Evolutionary conservation across 176 grass and related monocot genomes (phyloP), one percentile per base, ranked within the genome.

Genomic region (Tillandsia leiboldiana): DNA sequence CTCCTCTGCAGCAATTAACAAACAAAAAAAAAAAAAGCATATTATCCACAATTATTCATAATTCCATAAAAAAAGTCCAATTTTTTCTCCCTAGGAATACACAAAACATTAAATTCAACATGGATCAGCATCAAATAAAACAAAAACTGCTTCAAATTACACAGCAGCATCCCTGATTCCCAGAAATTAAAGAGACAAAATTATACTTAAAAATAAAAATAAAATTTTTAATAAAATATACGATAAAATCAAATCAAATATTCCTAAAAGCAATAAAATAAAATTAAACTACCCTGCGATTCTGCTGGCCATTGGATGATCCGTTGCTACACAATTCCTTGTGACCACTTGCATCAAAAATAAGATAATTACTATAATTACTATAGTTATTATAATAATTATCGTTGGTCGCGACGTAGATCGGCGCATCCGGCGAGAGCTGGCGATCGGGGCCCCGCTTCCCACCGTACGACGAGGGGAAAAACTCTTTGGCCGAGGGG

Each of bases 401-500:
- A 64, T 74, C 75, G 27, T 12, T 50, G 11, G 53, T 50, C 53
- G 75, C 65, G 33, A 77, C 75, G 11, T 69, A 77, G 23, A 68
- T 27, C 9, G 75, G 75, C 12, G 75, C 75, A 62, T 77, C 75
- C 18, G 75, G 65, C 12, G 75, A 77, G 8, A 77, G 65, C 18
- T 20, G 51, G n/a, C 20, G 53, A 6, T 69, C 47, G 20, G 75
- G 53, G 48, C 50, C 51, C 75, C 29, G 48, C 0, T 12, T 24
- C 17, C 68, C 23, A 26, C 78, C 20, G 65, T 73, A 57, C 9
- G 76, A 76, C 27, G 91, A 83, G 52, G 91, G 91, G 53, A 88
- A 53, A 78, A 96, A 96, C 80, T 96, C 91, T 82, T 88, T 91
- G 71, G 91, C 91, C 50, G 87, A 81, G 26, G 87, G 91, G 61